These are phyloP conservation scores for Coniophora puteana DNA, from an alignment of 1,284 basidiomycete genomes.

Conservation along the genomic window DNA sequence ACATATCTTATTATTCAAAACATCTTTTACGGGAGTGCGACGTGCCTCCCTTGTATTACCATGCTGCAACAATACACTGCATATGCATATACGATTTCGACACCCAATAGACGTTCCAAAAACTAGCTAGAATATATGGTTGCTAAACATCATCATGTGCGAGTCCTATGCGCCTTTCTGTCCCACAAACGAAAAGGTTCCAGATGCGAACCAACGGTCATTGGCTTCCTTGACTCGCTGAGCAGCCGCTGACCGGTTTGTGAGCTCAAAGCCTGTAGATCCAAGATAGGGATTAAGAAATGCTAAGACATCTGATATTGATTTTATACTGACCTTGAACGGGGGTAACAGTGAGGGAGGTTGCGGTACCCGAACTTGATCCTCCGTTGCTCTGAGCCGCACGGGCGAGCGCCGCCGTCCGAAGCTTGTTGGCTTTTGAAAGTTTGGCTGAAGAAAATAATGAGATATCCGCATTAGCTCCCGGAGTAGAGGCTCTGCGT, in stretches of 20 bases:
- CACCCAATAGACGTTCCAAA: too few relatives aligned
- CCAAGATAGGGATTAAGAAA: slow-evolving; percentile 12
- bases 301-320: slow-evolving; percentile 4
- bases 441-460: slow-evolving; percentile 72
- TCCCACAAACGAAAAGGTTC: slow-evolving; percentile 78
- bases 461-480: slow-evolving; percentile 8
- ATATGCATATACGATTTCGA: too few relatives aligned
- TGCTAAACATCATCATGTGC: too few relatives aligned
- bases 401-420: slow-evolving; percentile 79
- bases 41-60: slow-evolving; percentile 12
- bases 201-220: slow-evolving; percentile 87
- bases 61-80: slow-evolving; percentile 9
- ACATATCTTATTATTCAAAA: slow-evolving; percentile 12
- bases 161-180: too few relatives aligned
- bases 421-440: slow-evolving; percentile 93
- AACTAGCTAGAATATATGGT: too few relatives aligned
- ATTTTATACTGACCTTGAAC: slow-evolving; percentile 73
- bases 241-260: slow-evolving; percentile 75
- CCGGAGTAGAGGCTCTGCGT: slow-evolving; percentile 23
- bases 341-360: slow-evolving; percentile 92
- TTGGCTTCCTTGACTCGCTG: slow-evolving; percentile 89
- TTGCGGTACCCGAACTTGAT: slow-evolving; percentile 82
- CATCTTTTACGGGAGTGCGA: slow-evolving; percentile 3
- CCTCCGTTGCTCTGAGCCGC: slow-evolving; percentile 57
- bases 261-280: slow-evolving; percentile 76